phyloP scores from a whole-genome alignment of 768 basidiomycete genomes.

The Mycena leptocephala region DNA sequence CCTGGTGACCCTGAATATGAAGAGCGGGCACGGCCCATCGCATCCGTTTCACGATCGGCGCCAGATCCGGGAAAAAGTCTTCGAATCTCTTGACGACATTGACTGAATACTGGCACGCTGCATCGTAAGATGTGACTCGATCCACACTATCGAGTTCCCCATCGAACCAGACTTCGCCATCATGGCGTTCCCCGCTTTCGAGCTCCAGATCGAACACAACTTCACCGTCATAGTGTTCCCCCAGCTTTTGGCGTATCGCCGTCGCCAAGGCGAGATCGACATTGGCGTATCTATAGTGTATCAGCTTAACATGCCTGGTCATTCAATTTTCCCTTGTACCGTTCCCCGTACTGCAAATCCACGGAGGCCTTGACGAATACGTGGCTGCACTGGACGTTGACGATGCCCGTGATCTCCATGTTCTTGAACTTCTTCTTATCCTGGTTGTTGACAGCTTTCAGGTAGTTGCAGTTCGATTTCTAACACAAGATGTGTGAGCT shows the following conservation, averaged over 20 bases:
- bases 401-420: slow-evolving; percentile 42
- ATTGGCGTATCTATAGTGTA: slow-evolving; percentile 22
- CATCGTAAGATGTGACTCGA: slow-evolving; percentile 21
- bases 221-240: not conserved
- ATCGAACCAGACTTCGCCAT: too few species aligned
- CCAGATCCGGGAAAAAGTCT: not conserved
- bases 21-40: slow-evolving; percentile 29
- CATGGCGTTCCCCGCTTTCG: too few species aligned
- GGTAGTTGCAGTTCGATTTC: slow-evolving; percentile 41
- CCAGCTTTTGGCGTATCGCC: slow-evolving; percentile 22
- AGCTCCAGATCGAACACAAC: not conserved
- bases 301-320: not conserved
- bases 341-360: slow-evolving; percentile 35
- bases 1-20: slow-evolving; percentile 38
- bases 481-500: not conserved
- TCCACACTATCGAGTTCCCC: not conserved
- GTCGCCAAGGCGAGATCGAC: slow-evolving; percentile 24
- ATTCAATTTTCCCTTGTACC: not conserved
- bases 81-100: slow-evolving; percentile 19
- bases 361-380: slow-evolving; percentile 31
- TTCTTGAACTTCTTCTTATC: slow-evolving; percentile 48
- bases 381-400: slow-evolving; percentile 46
- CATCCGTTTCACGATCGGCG: slow-evolving; percentile 16
- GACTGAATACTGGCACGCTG: slow-evolving; percentile 31
- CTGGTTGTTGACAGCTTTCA: slow-evolving; percentile 45